phyloP scores from a whole-genome alignment of 1,284 basidiomycete species.

The Prillingera fragicola region DNA sequence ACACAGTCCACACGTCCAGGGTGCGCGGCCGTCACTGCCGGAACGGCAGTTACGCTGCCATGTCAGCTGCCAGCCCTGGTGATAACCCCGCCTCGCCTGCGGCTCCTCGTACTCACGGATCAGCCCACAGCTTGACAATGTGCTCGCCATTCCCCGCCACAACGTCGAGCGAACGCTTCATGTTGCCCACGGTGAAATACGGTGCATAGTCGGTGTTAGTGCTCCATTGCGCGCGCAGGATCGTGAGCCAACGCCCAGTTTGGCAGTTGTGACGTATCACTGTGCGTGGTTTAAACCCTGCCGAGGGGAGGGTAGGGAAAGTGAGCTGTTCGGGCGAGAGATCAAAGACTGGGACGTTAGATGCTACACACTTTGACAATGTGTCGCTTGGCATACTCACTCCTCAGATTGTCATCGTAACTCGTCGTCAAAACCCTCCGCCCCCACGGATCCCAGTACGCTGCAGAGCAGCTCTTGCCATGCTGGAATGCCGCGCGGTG shows the following conservation, averaged over 20 bases:
- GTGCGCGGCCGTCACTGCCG: slow-evolving; percentile 49
- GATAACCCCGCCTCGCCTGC: not conserved
- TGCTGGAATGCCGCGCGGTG: slow-evolving; percentile 40
- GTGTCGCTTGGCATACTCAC: slow-evolving; percentile 21
- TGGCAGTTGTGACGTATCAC: slow-evolving; percentile 49
- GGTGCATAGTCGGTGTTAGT: slow-evolving; percentile 46
- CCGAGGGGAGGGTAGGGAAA: slow-evolving; percentile 22
- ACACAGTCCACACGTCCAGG: slow-evolving; percentile 44
- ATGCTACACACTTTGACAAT: not conserved
- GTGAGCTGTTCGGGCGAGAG: no score
- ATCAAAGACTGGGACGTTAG: slow-evolving; percentile 41
- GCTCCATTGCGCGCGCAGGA: slow-evolving; percentile 51
- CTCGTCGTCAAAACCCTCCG: slow-evolving; percentile 46
- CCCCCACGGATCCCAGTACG: slow-evolving; percentile 51
- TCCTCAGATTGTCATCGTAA: slow-evolving; percentile 48
- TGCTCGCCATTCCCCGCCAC: slow-evolving; percentile 41
- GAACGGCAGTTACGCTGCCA: slow-evolving; percentile 47
- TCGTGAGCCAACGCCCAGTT: slow-evolving; percentile 50
- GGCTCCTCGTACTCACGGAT: slow-evolving; percentile 22
- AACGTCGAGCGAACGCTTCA: slow-evolving; percentile 49
- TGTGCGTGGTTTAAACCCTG: slow-evolving; percentile 34
- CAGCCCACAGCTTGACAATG: slow-evolving; percentile 37
- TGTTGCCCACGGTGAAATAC: slow-evolving; percentile 50
- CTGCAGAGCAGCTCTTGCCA: slow-evolving; percentile 48
- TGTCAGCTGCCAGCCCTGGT: slow-evolving; percentile 1